Base-by-base conservation (phyloP, 2,329 filamentous ascomycete species). In the Xylaria multiplex region DNA sequence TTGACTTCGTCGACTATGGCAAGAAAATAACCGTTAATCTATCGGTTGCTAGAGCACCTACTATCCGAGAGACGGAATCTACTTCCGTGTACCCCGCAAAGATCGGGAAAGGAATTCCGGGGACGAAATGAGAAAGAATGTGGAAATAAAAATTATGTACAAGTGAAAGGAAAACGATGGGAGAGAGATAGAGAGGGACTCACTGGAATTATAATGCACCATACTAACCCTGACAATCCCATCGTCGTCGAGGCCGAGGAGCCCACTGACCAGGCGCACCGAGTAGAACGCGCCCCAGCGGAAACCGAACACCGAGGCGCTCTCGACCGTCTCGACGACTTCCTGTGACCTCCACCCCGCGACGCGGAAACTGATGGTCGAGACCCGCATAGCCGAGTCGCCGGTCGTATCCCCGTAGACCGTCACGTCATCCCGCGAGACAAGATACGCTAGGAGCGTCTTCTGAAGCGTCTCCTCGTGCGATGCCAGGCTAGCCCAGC, bases 131-230 rank as follows among this genome's bases (percentile, higher is more conserved):
- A 6, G 1, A 6, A 5, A 16, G 14, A 30, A 40, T 13, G 35
- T 2, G 50, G n/a, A n/a, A 24, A n/a, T 7, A 46, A 50, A 42
- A n/a, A 9, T 35, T 37, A 22, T 43, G 13, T 22, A 48, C 7
- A 7, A 2, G 6, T 2, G 2, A 9, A 43, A 30, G 16, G 24
- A 24, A 32, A 37, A 13, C 22, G 30, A 14, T 3, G 43, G 30
- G 13, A 32, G 27, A 24, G 3, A 37, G 22, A 13, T 14, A 35
- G 0, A 11, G 16, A n/a, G 42, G 27, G 19, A 82, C 85, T 81
- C 73, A 88, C 86, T 74, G 2, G 88, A 91, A 71, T 93, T 93
- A 74, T 93, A 93, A 77, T 92, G 90, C 61, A 90, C 84, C 81
- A 92, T 82, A 71, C 88, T 91, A n/a, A 92, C 87, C 68, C 91